Conservation (phyloP, 1,284 basidiomycete genomes). For the Earliella scabrosa region DNA sequence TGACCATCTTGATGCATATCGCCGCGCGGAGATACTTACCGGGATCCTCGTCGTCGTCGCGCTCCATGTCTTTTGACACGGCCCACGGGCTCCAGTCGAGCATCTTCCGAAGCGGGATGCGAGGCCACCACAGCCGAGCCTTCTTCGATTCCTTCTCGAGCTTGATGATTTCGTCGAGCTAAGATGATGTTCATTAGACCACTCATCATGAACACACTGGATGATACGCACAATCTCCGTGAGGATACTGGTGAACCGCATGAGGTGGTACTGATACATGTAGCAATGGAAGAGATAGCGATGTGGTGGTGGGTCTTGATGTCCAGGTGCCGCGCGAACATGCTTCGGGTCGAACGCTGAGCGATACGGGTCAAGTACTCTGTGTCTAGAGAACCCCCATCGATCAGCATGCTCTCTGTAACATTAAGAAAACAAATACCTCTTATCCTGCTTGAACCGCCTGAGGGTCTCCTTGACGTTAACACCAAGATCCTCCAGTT, state of each 20-base stretch:
- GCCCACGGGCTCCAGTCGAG: slow-evolving; percentile 52
- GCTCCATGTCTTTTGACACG: slow-evolving; percentile 46
- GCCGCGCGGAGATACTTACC: slow-evolving; percentile 33
- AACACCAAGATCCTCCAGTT: slow-evolving; percentile 42
- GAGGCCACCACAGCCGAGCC: slow-evolving; percentile 73
- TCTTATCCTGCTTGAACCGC: slow-evolving; percentile 53
- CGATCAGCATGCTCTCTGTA: no score
- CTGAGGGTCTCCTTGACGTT: slow-evolving; percentile 46
- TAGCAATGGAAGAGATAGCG: slow-evolving; percentile 70
- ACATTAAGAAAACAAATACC: slow-evolving; percentile 40
- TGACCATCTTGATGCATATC: no score
- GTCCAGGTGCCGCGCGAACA: slow-evolving; percentile 34
- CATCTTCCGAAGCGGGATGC: slow-evolving; percentile 43
- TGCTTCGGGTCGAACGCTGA: slow-evolving; percentile 58
- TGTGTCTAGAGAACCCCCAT: slow-evolving; percentile 50
- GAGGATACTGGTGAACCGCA: slow-evolving; percentile 32
- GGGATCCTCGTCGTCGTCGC: slow-evolving; percentile 59
- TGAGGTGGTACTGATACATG: slow-evolving; percentile 62
- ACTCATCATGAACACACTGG: not conserved
- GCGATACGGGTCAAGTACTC: slow-evolving; percentile 74
- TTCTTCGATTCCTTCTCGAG: slow-evolving; percentile 58
- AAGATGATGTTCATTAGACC: not conserved
- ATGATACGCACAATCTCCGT: slow-evolving; percentile 32
- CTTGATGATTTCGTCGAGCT: slow-evolving; percentile 59
- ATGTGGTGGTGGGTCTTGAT: slow-evolving; percentile 53